These are phyloP conservation scores for Malus hybrid DNA, from an alignment of 331 rosid species.

Conservation along the genomic window DNA sequence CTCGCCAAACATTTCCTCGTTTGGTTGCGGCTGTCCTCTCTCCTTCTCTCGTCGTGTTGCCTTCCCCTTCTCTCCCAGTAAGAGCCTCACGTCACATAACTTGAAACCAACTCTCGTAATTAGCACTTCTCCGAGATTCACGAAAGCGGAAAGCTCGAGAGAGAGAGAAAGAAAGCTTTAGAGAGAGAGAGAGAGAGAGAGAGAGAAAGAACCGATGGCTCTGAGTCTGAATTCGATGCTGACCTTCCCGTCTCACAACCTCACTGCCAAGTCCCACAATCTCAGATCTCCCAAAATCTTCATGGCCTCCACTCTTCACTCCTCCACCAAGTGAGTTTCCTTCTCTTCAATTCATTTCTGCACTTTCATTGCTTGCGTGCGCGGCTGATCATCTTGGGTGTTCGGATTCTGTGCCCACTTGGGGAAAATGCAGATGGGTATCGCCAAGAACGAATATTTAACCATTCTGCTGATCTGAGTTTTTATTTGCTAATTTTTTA, in stretches of 20 bases:
- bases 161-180: neutral
- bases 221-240: slow-evolving; percentile 24
- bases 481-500: neutral
- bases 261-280: slow-evolving; percentile 14
- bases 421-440: neutral
- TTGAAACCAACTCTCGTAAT: neutral
- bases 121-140: neutral
- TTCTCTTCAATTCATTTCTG: neutral
- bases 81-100: neutral
- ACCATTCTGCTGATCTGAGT: neutral
- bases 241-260: slow-evolving; percentile 17
- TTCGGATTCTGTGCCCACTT: neutral
- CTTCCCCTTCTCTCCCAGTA: neutral
- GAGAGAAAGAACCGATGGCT: slow-evolving; percentile 20
- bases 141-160: neutral
- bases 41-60: neutral
- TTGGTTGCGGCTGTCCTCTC: neutral
- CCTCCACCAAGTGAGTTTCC: slow-evolving; percentile 23
- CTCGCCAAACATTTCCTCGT: neutral
- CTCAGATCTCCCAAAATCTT: slow-evolving; percentile 28
- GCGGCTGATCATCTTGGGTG: neutral
- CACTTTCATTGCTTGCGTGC: neutral
- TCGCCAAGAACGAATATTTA: neutral
- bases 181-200: neutral
- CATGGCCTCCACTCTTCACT: slow-evolving; percentile 41